Percentiles rank a stretch among this genome's conserved stretches.
phyloP scores from a whole-genome alignment of 257 asterid genomes.

The Phtheirospermum japonicum region DNA sequence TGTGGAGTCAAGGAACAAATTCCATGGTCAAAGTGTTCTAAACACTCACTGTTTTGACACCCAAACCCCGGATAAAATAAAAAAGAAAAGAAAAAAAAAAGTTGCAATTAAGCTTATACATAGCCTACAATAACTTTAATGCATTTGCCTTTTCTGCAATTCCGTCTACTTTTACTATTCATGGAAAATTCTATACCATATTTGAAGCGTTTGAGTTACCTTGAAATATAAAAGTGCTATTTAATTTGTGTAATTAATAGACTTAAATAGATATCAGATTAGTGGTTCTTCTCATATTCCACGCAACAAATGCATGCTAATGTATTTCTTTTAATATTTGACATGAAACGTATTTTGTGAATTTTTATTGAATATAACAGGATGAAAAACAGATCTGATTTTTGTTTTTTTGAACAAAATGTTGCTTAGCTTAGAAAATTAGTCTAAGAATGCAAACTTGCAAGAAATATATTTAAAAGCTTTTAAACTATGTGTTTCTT shows the following conservation, averaged over 20 bases:
- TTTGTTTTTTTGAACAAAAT: constrained; percentile 27
- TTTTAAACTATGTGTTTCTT: constrained; percentile 13
- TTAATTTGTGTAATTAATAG: no score
- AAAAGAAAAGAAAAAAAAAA: no score
- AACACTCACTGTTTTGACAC: background rate
- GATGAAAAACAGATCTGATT: constrained; percentile 26
- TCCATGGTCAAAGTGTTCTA: background rate
- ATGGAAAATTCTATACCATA: background rate
- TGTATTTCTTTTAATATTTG: no score
- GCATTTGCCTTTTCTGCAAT: background rate
- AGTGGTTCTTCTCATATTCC: no score
- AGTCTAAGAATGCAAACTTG: constrained; percentile 39
- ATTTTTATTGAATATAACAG: no score
- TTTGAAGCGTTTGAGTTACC: no score
- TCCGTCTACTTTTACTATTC: background rate
- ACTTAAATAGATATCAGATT: no score
- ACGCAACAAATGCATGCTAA: no score
- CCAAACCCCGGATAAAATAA: background rate
- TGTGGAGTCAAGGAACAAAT: constrained; percentile 33
- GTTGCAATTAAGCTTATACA: no score
- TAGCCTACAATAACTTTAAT: no score
- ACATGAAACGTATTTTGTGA: no score
- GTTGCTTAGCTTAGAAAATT: constrained; percentile 47
- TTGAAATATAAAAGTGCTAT: no score
- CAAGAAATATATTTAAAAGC: constrained; percentile 37